Percentiles rank a stretch among this genome's conserved stretches.
Evolutionary conservation across 805 yeast genomes (phyloP).

Genomic region (Candida insectalens): DNA sequence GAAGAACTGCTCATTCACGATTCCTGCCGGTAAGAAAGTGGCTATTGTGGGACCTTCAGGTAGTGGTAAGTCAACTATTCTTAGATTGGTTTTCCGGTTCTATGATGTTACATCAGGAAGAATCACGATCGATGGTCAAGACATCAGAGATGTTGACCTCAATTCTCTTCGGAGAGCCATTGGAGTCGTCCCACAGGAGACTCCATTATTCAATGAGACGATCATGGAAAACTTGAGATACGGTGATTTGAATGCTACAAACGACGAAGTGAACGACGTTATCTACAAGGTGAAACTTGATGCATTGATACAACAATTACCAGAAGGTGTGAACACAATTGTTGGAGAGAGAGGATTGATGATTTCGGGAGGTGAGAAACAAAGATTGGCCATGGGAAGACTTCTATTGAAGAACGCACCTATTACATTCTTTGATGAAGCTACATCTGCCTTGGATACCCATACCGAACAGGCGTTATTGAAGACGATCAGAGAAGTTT

Average conservation of each 20-base stretch:
- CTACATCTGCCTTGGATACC: conserved; percentile 93
- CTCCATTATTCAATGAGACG: conserved; percentile 89
- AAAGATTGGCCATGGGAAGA: conserved; percentile 87
- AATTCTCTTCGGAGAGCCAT: conserved; percentile 65
- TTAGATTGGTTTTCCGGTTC: conserved; percentile 78
- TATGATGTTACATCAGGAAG: conserved; percentile 76
- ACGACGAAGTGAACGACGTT: conserved; percentile 57
- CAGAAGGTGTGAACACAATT: conserved; percentile 74
- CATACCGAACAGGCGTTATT: conserved; percentile 86
- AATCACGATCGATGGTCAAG: conserved; percentile 82
- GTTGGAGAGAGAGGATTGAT: conserved; percentile 98
- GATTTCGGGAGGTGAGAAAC: conserved; percentile 99
- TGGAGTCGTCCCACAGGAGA: conserved; percentile 97
- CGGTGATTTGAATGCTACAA: conserved; percentile 67
- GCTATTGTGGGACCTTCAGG: conserved; percentile 98
- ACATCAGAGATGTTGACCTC: conserved; percentile 62
- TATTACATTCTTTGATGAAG: conserved; percentile 92
- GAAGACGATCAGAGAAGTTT: conserved; percentile 60
- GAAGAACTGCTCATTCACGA: conserved; percentile 67
- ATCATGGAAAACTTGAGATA: conserved; percentile 81
- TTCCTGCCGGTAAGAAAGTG: conserved; percentile 85
- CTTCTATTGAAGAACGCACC: conserved; percentile 79
- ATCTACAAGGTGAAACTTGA: conserved; percentile 65
- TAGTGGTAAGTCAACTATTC: conserved; percentile 86
- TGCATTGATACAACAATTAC: conserved; percentile 54